Percentiles rank a stretch among this genome's conserved stretches.
Evolutionary conservation across 2,329 filamentous ascomycete genomes (phyloP).

Genomic region (Hortaea sp.): DNA sequence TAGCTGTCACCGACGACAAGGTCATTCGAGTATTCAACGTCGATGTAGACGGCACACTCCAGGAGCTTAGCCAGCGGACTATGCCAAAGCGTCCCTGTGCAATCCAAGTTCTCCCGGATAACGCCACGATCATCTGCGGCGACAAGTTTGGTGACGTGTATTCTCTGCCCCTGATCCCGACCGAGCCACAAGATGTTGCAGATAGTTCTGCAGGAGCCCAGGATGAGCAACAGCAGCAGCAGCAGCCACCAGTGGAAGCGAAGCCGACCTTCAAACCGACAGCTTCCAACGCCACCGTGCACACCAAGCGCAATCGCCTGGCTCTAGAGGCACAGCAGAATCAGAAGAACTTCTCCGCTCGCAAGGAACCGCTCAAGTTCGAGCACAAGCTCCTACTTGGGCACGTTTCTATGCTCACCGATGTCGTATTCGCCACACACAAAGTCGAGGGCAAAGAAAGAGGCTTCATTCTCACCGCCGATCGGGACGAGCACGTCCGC

Average conservation of each 20-base stretch:
- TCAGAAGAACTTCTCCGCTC: conserved; percentile 32
- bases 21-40: conserved; percentile 72
- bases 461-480: conserved; percentile 55
- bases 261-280: conserved; percentile 38
- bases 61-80: conserved; percentile 61
- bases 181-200: conserved; percentile 20
- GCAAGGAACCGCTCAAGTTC: conserved; percentile 45
- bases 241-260: background rate
- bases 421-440: conserved; percentile 49
- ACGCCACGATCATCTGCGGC: conserved; percentile 64
- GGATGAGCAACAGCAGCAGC: conserved; percentile 3
- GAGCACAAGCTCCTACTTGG: conserved; percentile 73
- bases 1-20: conserved; percentile 87
- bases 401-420: conserved; percentile 90
- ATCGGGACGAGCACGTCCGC: conserved; percentile 76
- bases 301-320: conserved; percentile 50
- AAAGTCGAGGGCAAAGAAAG: conserved; percentile 36
- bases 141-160: conserved; percentile 99
- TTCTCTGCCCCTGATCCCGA: conserved; percentile 59
- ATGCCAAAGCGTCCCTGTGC: conserved; percentile 89
- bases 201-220: conserved; percentile 20
- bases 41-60: conserved; percentile 49
- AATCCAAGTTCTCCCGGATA: conserved; percentile 58
- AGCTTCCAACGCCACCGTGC: conserved; percentile 50
- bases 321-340: conserved; percentile 48